Conservation (phyloP, 805 yeast species). For the Saccharomycopsis synnaedendra region DNA sequence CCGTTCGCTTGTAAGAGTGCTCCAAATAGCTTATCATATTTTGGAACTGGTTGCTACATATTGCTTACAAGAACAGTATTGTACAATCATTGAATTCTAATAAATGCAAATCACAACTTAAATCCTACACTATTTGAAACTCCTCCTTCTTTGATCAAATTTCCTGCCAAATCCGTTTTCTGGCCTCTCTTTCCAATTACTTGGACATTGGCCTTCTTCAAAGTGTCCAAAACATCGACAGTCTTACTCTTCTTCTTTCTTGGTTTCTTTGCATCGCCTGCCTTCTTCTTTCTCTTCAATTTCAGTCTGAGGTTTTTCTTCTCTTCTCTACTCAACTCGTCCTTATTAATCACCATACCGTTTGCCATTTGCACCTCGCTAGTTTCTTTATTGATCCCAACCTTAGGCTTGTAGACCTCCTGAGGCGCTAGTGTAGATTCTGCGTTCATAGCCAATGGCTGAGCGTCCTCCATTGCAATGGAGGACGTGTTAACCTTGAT, state of each 20-base stretch:
- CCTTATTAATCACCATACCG: slow-evolving; percentile 72
- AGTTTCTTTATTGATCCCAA: slow-evolving; percentile 28
- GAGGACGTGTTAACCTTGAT: slow-evolving; percentile 77
- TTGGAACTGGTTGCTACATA: no score
- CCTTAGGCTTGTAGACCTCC: slow-evolving; percentile 59
- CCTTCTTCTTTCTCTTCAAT: slow-evolving; percentile 34
- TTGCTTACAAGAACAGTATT: no score
- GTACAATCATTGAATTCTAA: no score
- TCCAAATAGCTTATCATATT: no score
- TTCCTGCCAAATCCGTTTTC: slow-evolving; percentile 62
- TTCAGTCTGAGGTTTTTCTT: slow-evolving; percentile 81
- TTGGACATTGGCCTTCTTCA: slow-evolving; percentile 64
- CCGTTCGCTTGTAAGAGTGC: no score
- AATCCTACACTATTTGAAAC: slow-evolving; percentile 9
- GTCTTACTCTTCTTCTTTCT: slow-evolving; percentile 39
- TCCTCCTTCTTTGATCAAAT: slow-evolving; percentile 35
- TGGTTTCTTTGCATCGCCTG: slow-evolving; percentile 20
- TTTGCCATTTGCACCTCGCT: slow-evolving; percentile 62
- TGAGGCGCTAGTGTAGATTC: slow-evolving; percentile 86
- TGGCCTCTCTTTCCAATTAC: slow-evolving; percentile 69
- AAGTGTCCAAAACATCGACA: slow-evolving; percentile 57
- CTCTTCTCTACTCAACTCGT: slow-evolving; percentile 75
- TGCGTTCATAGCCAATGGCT: slow-evolving; percentile 71
- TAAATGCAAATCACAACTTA: slow-evolving; percentile 4
- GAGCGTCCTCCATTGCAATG: slow-evolving; percentile 91